phyloP scores from a whole-genome alignment of 371 early-diverging fungal species.

The Aphelidium insulamus region DNA sequence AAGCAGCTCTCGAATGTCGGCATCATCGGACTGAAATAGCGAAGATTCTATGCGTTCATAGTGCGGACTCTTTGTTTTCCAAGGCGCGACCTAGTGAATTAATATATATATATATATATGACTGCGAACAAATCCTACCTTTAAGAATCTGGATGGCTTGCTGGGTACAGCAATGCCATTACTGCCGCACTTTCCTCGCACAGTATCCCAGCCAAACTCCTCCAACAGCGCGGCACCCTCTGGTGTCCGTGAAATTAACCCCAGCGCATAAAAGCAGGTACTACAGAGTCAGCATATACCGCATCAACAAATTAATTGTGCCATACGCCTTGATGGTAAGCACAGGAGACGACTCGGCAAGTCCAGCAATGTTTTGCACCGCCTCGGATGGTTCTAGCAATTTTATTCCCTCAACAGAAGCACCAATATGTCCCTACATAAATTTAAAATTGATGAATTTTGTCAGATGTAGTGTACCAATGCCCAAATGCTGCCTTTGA shows the following conservation, averaged over 20 bases:
- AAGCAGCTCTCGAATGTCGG: background rate
- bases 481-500: slow-evolving; percentile 64
- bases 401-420: slow-evolving; percentile 36
- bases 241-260: slow-evolving; percentile 38
- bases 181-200: slow-evolving; percentile 20
- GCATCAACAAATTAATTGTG: background rate
- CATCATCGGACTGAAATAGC: background rate
- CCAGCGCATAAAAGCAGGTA: slow-evolving; percentile 54
- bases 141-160: slow-evolving; percentile 27
- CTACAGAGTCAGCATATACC: slow-evolving; percentile 12
- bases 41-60: background rate
- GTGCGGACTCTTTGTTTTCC: background rate
- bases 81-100: background rate
- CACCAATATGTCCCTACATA: slow-evolving; percentile 45
- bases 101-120: background rate
- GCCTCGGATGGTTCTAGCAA: slow-evolving; percentile 44
- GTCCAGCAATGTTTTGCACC: slow-evolving; percentile 36
- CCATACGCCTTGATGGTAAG: slow-evolving; percentile 52
- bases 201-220: slow-evolving; percentile 50
- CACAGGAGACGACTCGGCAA: slow-evolving; percentile 39
- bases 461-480: slow-evolving; percentile 8
- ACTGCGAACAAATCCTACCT: slow-evolving; percentile 13
- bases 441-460: background rate
- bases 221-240: slow-evolving; percentile 45
- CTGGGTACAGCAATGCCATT: slow-evolving; percentile 26